Base-by-base conservation (phyloP, 164 flowering plant genomes). In the Kalanchoe fedtschenkoi region DNA sequence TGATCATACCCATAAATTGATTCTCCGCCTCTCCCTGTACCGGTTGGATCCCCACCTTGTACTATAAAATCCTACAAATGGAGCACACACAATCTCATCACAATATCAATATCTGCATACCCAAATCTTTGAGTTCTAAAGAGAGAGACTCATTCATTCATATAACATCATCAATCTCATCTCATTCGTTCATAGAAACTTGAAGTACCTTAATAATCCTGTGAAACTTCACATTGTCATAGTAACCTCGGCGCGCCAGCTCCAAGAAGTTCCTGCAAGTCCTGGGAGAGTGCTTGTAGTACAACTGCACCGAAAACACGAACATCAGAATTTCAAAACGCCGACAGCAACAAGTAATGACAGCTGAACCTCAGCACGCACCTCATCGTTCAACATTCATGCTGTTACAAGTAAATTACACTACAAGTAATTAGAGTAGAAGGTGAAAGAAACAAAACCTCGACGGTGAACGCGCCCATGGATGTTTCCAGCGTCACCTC, bases 11-110 rank as follows among this genome's bases (percentile, higher is more conserved):
- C 97, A 60, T 88, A 90, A 11, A 93, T 93, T 21, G 99, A 93
- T 70, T 85, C 89, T 54, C 97, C 99, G 26, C 97, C 99, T 46
- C 91, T 79, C 43, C 99, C 99, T 17, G 99, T 93, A 26, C 96
- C 97, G 0, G 99, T 93, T 16, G 99, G 99, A 78, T 93, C 99
- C 58, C 97, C 99, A 41, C 97, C 96, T 83, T 93, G 99, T 63
- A 93, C 96, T 17, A 90, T 85, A 71, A 93, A 93, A 65, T 88
- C 97, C 98, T 90, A 58, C 30, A 54, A 47, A 9, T 6, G 32
- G 15, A 29, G 8, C 3, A 69, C 29, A 38, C 47, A 22, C 32
- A 24, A 16, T 22, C 34, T n/a, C 28, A 16, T 42, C 26, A 19
- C 8, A 24, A 7, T 19, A 24, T 7, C 33, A 38, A 34, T 19